A percentile compares a stretch with the other conserved stretches of the same genome.
These are phyloP conservation scores for Setaria italica DNA, from an alignment of 202 grass and related monocot species.

Conservation along the genomic window DNA sequence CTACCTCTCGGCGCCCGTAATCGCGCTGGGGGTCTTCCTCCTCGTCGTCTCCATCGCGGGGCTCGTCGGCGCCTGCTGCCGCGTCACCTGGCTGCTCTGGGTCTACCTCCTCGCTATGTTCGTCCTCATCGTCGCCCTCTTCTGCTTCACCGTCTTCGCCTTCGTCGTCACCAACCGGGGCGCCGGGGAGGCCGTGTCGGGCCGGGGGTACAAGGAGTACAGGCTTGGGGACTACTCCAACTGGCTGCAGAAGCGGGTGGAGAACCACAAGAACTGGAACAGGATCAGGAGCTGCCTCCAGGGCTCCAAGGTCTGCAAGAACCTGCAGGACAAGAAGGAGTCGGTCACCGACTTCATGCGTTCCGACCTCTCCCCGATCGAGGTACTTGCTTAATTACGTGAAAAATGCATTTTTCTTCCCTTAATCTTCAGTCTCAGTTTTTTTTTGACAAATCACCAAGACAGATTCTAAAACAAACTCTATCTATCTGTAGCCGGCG, in stretches of 20 bases:
- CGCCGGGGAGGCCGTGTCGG: conserved; percentile 69
- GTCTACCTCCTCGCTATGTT: conserved; percentile 94
- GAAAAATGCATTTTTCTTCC: not conserved
- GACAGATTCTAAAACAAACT: no score
- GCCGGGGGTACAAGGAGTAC: conserved; percentile 80
- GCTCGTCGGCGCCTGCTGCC: conserved; percentile 83
- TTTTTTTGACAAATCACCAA: not conserved
- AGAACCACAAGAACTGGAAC: conserved; percentile 70
- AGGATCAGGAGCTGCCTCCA: conserved; percentile 74
- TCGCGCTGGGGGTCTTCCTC: conserved; percentile 70
- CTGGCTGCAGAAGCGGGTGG: conserved; percentile 83
- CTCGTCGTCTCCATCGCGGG: conserved; percentile 76
- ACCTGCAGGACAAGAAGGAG: conserved; percentile 48
- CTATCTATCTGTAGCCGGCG: not conserved
- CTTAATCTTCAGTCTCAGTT: not conserved
- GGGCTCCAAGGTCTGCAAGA: conserved; percentile 76
- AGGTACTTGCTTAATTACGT: conserved; percentile 44
- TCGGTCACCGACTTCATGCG: conserved; percentile 13
- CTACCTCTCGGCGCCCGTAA: conserved; percentile 61
- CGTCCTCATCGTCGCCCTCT: conserved; percentile 72
- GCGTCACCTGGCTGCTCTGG: conserved; percentile 85
- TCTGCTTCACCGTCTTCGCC: conserved; percentile 79
- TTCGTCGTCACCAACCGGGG: conserved; percentile 89
- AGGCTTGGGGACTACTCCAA: conserved; percentile 80
- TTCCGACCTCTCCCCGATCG: conserved; percentile 67